These are phyloP conservation scores for Cryptococcus sp. DNA, from an alignment of 1,284 basidiomycete genomes.

Conservation along the genomic window DNA sequence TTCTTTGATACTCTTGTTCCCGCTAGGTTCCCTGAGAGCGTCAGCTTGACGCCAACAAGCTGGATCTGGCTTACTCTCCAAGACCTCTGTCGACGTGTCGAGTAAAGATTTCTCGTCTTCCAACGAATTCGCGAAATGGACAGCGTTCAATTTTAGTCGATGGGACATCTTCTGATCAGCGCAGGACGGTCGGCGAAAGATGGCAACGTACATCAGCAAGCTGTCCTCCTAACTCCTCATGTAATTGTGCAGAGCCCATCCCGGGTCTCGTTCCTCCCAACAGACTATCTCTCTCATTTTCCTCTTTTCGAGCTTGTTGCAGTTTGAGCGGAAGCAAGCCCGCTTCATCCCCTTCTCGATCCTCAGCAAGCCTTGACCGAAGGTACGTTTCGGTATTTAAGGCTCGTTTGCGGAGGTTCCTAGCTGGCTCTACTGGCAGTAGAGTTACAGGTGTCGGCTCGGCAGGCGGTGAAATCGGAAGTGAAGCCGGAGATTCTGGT, in stretches of 20 bases:
- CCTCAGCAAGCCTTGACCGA: constrained; percentile 21
- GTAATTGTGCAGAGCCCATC: constrained; percentile 39
- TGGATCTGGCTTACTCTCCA: constrained; percentile 38
- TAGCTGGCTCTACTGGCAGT: not conserved
- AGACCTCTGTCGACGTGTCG: constrained; percentile 37
- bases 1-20: constrained; percentile 41
- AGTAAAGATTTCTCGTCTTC: constrained; percentile 47
- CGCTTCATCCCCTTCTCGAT: constrained; percentile 23
- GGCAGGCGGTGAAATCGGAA: not conserved
- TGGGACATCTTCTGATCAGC: constrained; percentile 46
- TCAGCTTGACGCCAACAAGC: not conserved
- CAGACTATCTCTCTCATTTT: constrained; percentile 18
- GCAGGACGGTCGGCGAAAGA: not conserved
- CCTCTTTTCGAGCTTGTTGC: not conserved
- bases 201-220: constrained; percentile 41
- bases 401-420: constrained; percentile 4
- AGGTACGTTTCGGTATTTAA: constrained; percentile 24
- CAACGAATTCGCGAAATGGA: constrained; percentile 46
- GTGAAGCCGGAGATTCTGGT: constrained; percentile 1
- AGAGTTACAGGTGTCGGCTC: constrained; percentile 4
- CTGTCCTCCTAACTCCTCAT: constrained; percentile 49
- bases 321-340: constrained; percentile 32
- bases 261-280: constrained; percentile 15
- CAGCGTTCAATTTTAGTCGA: constrained; percentile 45
- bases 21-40: constrained; percentile 37